A percentile compares a stretch with the other conserved stretches of the same genome.
Evolutionary conservation across 2,329 filamentous ascomycete genomes (phyloP).

Genomic region (Diaporthe velutina): DNA sequence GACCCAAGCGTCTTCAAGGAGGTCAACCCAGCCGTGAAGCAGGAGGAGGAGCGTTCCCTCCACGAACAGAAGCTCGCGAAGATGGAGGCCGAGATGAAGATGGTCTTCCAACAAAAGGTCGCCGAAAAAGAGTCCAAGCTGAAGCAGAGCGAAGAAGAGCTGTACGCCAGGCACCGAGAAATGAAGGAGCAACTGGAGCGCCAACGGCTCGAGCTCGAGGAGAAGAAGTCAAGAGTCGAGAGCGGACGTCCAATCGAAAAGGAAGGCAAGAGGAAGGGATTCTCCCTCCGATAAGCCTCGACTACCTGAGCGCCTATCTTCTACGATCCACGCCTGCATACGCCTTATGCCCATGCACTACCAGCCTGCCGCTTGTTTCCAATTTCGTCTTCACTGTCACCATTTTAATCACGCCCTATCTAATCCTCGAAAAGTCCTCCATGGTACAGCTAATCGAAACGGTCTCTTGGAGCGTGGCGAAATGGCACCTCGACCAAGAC

Average conservation of each 20-base stretch:
- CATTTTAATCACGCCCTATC: slow-evolving; percentile 58
- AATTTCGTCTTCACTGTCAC: slow-evolving; percentile 56
- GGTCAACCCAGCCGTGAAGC: slow-evolving; percentile 99
- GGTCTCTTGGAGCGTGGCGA: slow-evolving; percentile 39
- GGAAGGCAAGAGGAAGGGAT: slow-evolving; percentile 98
- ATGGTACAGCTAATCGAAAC: slow-evolving; percentile 39
- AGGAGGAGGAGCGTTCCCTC: slow-evolving; percentile 97
- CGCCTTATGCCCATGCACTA: slow-evolving; percentile 71
- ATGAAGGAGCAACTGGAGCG: slow-evolving; percentile 99
- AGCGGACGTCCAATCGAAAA: slow-evolving; percentile 96
- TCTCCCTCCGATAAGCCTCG: slow-evolving; percentile 88
- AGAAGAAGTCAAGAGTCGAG: slow-evolving; percentile 97
- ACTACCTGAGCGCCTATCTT: slow-evolving; percentile 42
- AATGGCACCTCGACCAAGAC: slow-evolving; percentile 38
- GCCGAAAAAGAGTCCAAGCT: slow-evolving; percentile 99
- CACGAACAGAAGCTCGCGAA: slow-evolving; percentile 99
- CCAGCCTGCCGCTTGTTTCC: slow-evolving; percentile 68
- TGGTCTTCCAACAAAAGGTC: slow-evolving; percentile 99
- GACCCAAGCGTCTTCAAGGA: slow-evolving; percentile 99
- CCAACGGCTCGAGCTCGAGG: slow-evolving; percentile 93
- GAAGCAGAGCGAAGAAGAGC: slow-evolving; percentile 98
- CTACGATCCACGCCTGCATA: slow-evolving; percentile 68
- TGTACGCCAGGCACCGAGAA: slow-evolving; percentile 97
- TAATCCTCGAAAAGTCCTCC: slow-evolving; percentile 52
- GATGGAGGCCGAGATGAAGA: slow-evolving; percentile 99